Evolutionary conservation across 23 red algal species (phyloP), one percentile per base, ranked within the genome.

Genomic region (Gracilaria gracilis): DNA sequence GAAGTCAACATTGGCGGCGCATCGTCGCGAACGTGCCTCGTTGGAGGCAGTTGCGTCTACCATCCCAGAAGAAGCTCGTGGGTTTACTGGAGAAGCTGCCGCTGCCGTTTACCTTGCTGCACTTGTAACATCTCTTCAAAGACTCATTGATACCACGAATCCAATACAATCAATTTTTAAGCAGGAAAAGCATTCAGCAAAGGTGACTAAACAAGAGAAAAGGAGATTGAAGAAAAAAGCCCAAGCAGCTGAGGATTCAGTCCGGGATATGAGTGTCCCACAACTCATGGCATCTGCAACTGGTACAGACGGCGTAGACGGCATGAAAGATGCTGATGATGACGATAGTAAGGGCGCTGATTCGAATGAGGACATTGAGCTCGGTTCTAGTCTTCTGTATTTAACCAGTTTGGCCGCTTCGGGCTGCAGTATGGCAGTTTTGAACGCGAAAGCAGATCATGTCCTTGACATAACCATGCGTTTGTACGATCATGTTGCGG

Each of bases 31-130:
- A 44, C 62, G 89, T 32, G 89, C 78, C 24, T 33, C 77, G 34
- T 29, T 92, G 28, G 89, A 92, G 57, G 89, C 89, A 17, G 89
- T 92, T 13, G 89, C 79, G 17, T 75, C 79, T 6, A 92, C 66
- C 1, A 57, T 92, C 35, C 89, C 89, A 6, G 58, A 51, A 31
- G 78, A 73, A 44, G 89, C 89, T 11, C 34, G 75, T 31, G 20
- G 28, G 32, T 61, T 74, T 36, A 61, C 79, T 13, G 89, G 79
- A 17, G 44, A 73, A 35, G 49, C 78, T 28, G 89, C 79, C 0
- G 89, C 89, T 9, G 89, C 79, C 14, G 79, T 77, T 7, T 92
- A 92, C 84, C 79, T 92, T 1, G 89, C 65, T 61, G 76, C 89
- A 9, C 62, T 92, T 39, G 51, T 92, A 31, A 38, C 71, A 15